These are phyloP conservation scores for Cyberlindnera amylophila DNA, from an alignment of 805 yeast species.

Conservation along the genomic window DNA sequence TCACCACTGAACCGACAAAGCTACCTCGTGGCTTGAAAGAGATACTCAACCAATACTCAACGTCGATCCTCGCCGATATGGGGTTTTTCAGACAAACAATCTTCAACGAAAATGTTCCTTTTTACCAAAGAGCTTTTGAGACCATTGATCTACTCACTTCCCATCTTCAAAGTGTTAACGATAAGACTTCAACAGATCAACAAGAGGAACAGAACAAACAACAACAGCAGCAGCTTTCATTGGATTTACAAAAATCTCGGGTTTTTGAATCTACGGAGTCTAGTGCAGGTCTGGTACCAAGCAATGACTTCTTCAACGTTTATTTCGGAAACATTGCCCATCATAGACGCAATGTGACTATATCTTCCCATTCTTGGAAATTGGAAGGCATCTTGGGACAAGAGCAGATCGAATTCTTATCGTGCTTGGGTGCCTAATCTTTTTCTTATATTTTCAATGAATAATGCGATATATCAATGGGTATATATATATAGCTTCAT, in stretches of 20 bases:
- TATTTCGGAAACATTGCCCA: conserved; percentile 18
- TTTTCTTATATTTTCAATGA: background rate
- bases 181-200: background rate
- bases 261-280: conserved; percentile 21
- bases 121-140: conserved; percentile 15
- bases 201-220: conserved; percentile 4
- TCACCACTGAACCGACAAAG: conserved; percentile 12
- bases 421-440: conserved; percentile 12
- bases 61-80: conserved; percentile 11
- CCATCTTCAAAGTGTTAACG: background rate
- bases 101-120: conserved; percentile 20
- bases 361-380: conserved; percentile 6
- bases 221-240: conserved; percentile 8
- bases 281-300: conserved; percentile 19
- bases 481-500: no score
- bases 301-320: conserved; percentile 22
- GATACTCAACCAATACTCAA: conserved; percentile 13
- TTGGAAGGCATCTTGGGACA: conserved; percentile 8
- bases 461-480: background rate
- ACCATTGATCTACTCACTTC: conserved; percentile 5
- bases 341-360: conserved; percentile 9
- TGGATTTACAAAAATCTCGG: conserved; percentile 14
- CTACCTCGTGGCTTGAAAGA: conserved; percentile 16
- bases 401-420: conserved; percentile 15
- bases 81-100: conserved; percentile 7